A percentile compares a stretch with the other conserved stretches of the same genome.
phyloP scores from a whole-genome alignment of 805 yeast genomes.

The Cyberlindnera xylosilytica region DNA sequence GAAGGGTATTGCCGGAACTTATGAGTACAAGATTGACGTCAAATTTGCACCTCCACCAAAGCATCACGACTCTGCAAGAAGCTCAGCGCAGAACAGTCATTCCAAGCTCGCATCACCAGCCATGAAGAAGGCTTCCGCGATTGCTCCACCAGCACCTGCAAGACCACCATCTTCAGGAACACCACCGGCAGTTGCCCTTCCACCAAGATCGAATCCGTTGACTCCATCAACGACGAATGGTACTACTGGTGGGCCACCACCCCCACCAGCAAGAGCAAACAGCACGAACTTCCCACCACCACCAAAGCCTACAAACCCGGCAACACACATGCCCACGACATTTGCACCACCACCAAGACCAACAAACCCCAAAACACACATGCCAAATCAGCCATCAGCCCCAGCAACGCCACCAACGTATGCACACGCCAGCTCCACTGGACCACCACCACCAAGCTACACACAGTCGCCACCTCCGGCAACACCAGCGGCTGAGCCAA shows the following conservation, averaged over 20 bases:
- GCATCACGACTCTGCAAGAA: slow-evolving; percentile 16
- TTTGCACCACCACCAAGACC: slow-evolving; percentile 7
- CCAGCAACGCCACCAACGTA: slow-evolving; percentile 13
- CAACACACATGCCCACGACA: neutral
- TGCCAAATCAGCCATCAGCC: neutral
- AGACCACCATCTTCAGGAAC: slow-evolving; percentile 1
- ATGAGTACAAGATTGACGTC: slow-evolving; percentile 31
- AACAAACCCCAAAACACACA: neutral
- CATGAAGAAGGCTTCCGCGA: slow-evolving; percentile 1
- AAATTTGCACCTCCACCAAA: slow-evolving; percentile 34
- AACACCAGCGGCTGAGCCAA: neutral
- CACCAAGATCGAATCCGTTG: neutral
- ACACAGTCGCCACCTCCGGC: neutral
- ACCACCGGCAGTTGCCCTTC: no score
- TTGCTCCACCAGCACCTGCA: slow-evolving; percentile 8
- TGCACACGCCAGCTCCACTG: neutral
- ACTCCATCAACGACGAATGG: neutral
- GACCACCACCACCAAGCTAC: neutral
- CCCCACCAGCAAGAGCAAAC: slow-evolving; percentile 22
- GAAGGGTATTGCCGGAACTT: slow-evolving; percentile 33
- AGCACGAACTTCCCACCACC: slow-evolving; percentile 24
- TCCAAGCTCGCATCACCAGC: neutral
- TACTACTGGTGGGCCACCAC: slow-evolving; percentile 1
- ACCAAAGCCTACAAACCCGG: slow-evolving; percentile 19
- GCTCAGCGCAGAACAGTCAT: neutral